Evolutionary conservation across 1,284 basidiomycete genomes (phyloP).

Genomic region (Pyrrhoderma noxium): DNA sequence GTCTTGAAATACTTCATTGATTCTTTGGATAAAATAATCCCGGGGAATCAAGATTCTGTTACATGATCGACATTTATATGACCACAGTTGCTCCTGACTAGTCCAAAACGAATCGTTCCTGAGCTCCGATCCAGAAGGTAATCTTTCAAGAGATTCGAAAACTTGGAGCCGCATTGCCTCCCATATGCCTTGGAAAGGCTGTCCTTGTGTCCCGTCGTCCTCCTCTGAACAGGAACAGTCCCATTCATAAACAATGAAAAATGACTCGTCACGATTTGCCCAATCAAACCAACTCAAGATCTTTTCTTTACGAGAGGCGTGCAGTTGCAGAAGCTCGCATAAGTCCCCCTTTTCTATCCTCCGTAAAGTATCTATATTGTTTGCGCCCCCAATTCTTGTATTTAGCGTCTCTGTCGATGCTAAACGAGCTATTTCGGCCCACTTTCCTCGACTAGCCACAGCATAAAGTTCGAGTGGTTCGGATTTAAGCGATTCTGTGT

Average conservation of each 20-base stretch:
- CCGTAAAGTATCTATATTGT: neutral
- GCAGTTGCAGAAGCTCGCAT: slow-evolving; percentile 8
- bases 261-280: neutral
- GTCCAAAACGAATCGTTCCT: neutral
- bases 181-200: neutral
- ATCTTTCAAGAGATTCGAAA: neutral
- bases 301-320: slow-evolving; percentile 4
- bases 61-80: neutral
- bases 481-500: neutral
- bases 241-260: slow-evolving; percentile 6
- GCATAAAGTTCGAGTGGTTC: slow-evolving; percentile 9
- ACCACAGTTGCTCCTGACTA: slow-evolving; percentile 1
- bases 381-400: neutral
- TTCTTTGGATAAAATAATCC: no score
- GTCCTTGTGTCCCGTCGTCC: slow-evolving; percentile 2
- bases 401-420: slow-evolving; percentile 10
- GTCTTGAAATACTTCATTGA: no score
- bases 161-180: slow-evolving; percentile 2
- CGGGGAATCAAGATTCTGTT: neutral
- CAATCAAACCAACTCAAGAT: slow-evolving; percentile 6
- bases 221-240: slow-evolving; percentile 5
- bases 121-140: neutral
- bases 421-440: slow-evolving; percentile 7
- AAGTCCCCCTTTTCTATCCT: neutral
- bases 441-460: slow-evolving; percentile 10